Evolutionary conservation across 768 basidiomycete species (phyloP).

Genomic region (Macrolepiota fuliginosa): DNA sequence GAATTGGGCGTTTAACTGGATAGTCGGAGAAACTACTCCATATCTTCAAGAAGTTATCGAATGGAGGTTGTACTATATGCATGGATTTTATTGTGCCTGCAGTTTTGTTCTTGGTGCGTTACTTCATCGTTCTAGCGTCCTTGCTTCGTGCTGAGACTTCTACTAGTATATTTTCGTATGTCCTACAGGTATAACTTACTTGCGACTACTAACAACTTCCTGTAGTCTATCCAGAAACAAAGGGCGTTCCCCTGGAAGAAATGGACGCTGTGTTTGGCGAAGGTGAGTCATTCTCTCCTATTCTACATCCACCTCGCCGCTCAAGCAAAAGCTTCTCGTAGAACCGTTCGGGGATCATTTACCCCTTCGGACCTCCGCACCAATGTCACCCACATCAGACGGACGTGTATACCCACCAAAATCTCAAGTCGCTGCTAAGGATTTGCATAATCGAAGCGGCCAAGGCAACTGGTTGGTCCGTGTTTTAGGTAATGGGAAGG

Average conservation of each 20-base stretch:
- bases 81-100: constrained; percentile 81
- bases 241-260: constrained; percentile 78
- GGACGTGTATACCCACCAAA: neutral
- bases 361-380: constrained; percentile 8
- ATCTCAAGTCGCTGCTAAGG: neutral
- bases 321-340: neutral
- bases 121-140: neutral
- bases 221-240: constrained; percentile 78
- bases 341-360: constrained; percentile 13
- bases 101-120: constrained; percentile 67
- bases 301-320: neutral
- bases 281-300: constrained; percentile 35
- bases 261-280: constrained; percentile 86
- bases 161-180: constrained; percentile 67
- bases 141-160: neutral
- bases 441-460: neutral
- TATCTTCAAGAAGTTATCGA: constrained; percentile 79
- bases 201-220: neutral
- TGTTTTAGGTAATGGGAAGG: neutral
- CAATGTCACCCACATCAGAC: constrained; percentile 5
- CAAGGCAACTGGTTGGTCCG: neutral
- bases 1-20: constrained; percentile 80
- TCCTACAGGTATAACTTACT: constrained; percentile 9
- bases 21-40: constrained; percentile 83
- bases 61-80: constrained; percentile 91